A percentile compares a stretch with the other conserved stretches of the same genome.
Evolutionary conservation across 768 basidiomycete species (phyloP).

Genomic region (Auriscalpium microsporum): DNA sequence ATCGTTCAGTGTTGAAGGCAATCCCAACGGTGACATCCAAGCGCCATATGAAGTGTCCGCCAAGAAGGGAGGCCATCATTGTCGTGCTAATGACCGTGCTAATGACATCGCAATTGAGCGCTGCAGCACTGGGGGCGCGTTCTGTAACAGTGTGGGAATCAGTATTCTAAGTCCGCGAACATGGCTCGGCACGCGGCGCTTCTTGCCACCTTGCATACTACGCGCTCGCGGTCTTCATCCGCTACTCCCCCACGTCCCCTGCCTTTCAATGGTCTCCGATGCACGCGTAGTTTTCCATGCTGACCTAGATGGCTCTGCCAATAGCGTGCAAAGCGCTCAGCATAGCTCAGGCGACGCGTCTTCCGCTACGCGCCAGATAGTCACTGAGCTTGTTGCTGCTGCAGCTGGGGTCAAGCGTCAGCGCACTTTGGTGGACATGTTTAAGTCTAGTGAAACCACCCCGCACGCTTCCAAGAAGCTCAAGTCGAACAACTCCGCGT

Average conservation of each 20-base stretch:
- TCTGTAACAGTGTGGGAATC: no score
- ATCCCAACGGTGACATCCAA: no score
- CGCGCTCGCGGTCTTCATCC: not conserved
- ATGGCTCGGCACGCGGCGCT: not conserved
- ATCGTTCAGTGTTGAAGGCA: no score
- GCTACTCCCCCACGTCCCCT: not conserved
- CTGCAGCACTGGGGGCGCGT: no score
- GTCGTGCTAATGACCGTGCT: no score
- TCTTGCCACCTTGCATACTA: not conserved
- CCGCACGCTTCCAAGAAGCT: constrained; percentile 38
- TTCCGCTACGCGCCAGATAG: constrained; percentile 1
- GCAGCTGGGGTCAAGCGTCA: constrained; percentile 38
- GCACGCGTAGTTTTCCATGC: constrained; percentile 25
- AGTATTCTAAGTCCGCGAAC: not conserved
- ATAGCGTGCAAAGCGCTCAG: constrained; percentile 1
- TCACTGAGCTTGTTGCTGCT: not conserved
- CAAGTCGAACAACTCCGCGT: constrained; percentile 24
- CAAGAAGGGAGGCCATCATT: no score
- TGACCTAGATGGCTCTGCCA: constrained; percentile 20
- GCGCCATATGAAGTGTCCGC: no score
- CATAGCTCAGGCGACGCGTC: constrained; percentile 1
- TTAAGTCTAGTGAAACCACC: constrained; percentile 26
- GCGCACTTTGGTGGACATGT: constrained; percentile 59
- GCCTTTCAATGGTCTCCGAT: constrained; percentile 5
- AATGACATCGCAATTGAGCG: no score